Percentiles rank a stretch among this genome's conserved stretches.
Evolutionary conservation across 2,329 filamentous ascomycete genomes (phyloP).

Genomic region (Paradendryphiella salina): DNA sequence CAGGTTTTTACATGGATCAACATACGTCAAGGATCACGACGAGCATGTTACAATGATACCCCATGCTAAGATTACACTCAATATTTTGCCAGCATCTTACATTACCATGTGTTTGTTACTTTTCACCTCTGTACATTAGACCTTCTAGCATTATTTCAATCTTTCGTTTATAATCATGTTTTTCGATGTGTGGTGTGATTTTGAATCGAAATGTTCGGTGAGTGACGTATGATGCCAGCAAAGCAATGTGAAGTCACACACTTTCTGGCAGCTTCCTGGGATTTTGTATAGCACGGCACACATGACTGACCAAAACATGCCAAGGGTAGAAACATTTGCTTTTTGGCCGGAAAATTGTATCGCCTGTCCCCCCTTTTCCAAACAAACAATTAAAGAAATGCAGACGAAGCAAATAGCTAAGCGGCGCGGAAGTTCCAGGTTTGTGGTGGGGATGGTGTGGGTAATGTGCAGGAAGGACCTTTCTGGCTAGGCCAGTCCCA

Average conservation of each 20-base stretch:
- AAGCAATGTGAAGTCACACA: too few relatives aligned
- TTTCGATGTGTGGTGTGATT: too few relatives aligned
- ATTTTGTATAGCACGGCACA: too few relatives aligned
- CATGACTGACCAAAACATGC: too few relatives aligned
- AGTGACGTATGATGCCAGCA: not conserved
- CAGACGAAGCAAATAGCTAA: too few relatives aligned
- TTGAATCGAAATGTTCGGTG: not conserved
- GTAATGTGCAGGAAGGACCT: slow-evolving; percentile 5
- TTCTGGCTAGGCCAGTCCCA: slow-evolving; percentile 1
- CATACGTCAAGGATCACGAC: slow-evolving; percentile 15
- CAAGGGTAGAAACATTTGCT: too few relatives aligned
- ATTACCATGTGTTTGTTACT: slow-evolving; percentile 2
- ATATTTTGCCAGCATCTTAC: slow-evolving; percentile 8
- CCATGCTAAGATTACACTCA: slow-evolving; percentile 14
- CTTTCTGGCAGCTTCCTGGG: too few relatives aligned
- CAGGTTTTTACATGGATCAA: slow-evolving; percentile 16
- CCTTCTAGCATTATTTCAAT: slow-evolving; percentile 1
- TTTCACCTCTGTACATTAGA: slow-evolving; percentile 10
- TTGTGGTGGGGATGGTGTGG: not conserved
- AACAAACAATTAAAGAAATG: too few relatives aligned
- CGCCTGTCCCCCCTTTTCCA: too few relatives aligned
- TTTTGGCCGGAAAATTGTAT: too few relatives aligned
- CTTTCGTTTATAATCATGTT: not conserved
- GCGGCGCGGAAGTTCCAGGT: too few relatives aligned
- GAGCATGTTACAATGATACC: slow-evolving; percentile 20